phyloP scores from a whole-genome alignment of 176 grass and related monocot genomes.

The Dendrocalamus sinicus region DNA sequence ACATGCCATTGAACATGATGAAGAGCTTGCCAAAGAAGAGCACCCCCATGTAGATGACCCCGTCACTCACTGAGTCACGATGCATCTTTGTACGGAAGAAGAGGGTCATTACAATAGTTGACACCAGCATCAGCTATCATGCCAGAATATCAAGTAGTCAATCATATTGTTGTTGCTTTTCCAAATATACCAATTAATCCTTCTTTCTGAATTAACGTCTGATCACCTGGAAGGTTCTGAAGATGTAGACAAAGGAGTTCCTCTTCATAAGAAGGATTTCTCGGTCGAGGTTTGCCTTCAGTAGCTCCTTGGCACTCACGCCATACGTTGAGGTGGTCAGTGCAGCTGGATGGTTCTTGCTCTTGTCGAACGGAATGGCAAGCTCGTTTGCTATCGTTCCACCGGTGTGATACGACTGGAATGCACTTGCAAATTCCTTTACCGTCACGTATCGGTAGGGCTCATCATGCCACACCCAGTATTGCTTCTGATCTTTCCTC shows the following conservation, averaged over 20 bases:
- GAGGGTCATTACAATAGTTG: neutral
- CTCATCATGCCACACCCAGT: neutral
- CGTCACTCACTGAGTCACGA: neutral
- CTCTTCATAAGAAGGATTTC: neutral
- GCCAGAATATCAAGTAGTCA: neutral
- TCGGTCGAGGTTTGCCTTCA: neutral
- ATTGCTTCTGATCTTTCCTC: slow-evolving; percentile 36
- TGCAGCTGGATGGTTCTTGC: neutral
- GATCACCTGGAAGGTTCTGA: neutral
- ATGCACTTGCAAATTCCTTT: neutral
- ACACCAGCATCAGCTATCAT: neutral
- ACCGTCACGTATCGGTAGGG: slow-evolving; percentile 11
- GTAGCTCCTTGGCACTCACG: neutral
- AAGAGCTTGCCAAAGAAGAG: neutral
- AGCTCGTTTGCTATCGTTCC: neutral
- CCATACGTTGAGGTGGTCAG: neutral
- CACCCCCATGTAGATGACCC: neutral
- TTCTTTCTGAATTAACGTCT: too few species aligned
- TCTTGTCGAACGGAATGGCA: neutral
- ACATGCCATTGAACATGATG: slow-evolving; percentile 33
- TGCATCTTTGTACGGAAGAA: neutral
- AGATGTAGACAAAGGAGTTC: neutral
- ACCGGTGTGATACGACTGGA: neutral
- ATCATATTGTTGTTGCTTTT: too few species aligned
- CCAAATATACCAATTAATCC: too few species aligned